Percentiles rank a stretch among this genome's conserved stretches.
Conservation (phyloP, 2,329 filamentous ascomycete genomes). For the Teratosphaeria gauchensis region DNA sequence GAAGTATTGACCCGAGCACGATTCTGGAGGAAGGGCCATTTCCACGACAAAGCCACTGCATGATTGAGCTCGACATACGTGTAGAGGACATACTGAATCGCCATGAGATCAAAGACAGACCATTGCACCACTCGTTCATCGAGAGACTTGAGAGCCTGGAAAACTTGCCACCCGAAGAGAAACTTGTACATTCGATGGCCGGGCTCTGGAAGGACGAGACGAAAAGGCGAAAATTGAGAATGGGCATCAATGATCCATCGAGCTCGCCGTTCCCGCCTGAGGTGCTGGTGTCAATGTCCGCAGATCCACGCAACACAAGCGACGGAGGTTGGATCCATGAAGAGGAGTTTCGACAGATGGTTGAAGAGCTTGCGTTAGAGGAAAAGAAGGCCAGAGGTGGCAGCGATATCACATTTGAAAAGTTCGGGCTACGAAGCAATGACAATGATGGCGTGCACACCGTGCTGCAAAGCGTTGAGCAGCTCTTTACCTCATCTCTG, state of each 20-base stretch:
- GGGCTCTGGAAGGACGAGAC: slow-evolving; percentile 88
- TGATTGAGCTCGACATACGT: slow-evolving; percentile 80
- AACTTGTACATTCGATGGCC: slow-evolving; percentile 88
- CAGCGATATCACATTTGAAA: slow-evolving; percentile 49
- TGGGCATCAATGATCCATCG: slow-evolving; percentile 50
- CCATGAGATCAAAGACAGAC: slow-evolving; percentile 61
- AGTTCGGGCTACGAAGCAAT: slow-evolving; percentile 51
- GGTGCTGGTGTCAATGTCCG: slow-evolving; percentile 79
- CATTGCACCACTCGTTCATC: slow-evolving; percentile 76
- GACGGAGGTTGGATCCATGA: slow-evolving; percentile 90
- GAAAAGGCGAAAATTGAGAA: slow-evolving; percentile 61
- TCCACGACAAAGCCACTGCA: slow-evolving; percentile 75
- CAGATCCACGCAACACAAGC: slow-evolving; percentile 61
- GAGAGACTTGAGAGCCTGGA: slow-evolving; percentile 49
- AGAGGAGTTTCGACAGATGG: slow-evolving; percentile 62
- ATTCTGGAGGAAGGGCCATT: slow-evolving; percentile 55
- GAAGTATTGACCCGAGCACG: slow-evolving; percentile 51
- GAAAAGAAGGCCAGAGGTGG: slow-evolving; percentile 47
- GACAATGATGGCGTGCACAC: slow-evolving; percentile 58
- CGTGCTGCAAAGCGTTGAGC: slow-evolving; percentile 71
- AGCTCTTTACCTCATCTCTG: slow-evolving; percentile 58
- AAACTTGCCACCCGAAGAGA: slow-evolving; percentile 57
- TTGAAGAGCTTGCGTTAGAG: slow-evolving; percentile 52
- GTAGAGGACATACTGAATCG: slow-evolving; percentile 84
- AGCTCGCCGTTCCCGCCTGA: slow-evolving; percentile 74